Percentiles rank a stretch among this genome's conserved stretches.
phyloP scores from a whole-genome alignment of 805 yeast genomes.

The Pichia pseudocactophila region DNA sequence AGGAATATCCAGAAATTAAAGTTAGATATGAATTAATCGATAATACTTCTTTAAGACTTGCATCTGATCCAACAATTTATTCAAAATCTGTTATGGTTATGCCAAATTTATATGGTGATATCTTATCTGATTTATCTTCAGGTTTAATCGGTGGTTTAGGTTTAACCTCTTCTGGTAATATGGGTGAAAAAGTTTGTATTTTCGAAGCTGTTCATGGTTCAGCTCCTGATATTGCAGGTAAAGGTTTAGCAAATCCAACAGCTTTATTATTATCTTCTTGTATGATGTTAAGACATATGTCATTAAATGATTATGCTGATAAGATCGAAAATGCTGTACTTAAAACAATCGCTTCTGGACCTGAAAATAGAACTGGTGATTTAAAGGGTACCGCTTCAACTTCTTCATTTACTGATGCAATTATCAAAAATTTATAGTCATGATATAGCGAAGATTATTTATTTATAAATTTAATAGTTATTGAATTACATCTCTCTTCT shows the following conservation, averaged over 20 bases:
- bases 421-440: slow-evolving; percentile 69
- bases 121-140: slow-evolving; percentile 94
- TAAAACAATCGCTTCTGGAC: slow-evolving; percentile 88
- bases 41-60: slow-evolving; percentile 87
- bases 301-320: slow-evolving; percentile 71
- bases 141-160: slow-evolving; percentile 99
- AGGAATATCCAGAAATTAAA: slow-evolving; percentile 86
- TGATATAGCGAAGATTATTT: no score
- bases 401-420: slow-evolving; percentile 82
- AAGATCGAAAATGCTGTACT: slow-evolving; percentile 81
- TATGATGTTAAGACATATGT: slow-evolving; percentile 99
- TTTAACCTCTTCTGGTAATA: slow-evolving; percentile 97
- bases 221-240: slow-evolving; percentile 99
- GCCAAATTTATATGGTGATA: slow-evolving; percentile 99
- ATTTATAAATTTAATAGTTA: no score
- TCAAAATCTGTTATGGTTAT: slow-evolving; percentile 84
- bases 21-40: slow-evolving; percentile 84
- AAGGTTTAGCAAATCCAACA: slow-evolving; percentile 98
- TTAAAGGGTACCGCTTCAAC: slow-evolving; percentile 90
- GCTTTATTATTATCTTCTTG: slow-evolving; percentile 91
- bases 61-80: slow-evolving; percentile 82
- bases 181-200: slow-evolving; percentile 96
- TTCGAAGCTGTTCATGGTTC: slow-evolving; percentile 99
- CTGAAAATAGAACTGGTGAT: slow-evolving; percentile 94
- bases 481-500: no score